Conservation (phyloP, 306 rosid genomes). For the Malus asiatica region DNA sequence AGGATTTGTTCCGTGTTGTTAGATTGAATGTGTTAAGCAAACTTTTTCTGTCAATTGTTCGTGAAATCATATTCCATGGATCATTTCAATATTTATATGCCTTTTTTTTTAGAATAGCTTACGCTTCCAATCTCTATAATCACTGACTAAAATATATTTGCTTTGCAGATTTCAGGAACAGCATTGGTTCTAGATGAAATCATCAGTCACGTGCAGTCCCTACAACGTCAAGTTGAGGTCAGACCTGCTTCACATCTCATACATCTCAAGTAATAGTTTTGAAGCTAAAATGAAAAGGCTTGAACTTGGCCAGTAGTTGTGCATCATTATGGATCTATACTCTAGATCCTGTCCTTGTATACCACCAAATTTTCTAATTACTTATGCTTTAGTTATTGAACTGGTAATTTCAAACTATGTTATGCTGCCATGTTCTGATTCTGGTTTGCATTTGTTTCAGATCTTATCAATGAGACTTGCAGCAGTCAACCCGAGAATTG, state of each 20-base stretch:
- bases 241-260: conserved; percentile 32
- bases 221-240: conserved; percentile 96
- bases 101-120: background rate
- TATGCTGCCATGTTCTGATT: conserved; percentile 13
- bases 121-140: background rate
- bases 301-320: background rate
- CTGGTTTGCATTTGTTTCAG: conserved; percentile 44
- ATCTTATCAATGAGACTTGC: conserved; percentile 93
- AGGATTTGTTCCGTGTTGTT: background rate
- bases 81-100: background rate
- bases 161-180: conserved; percentile 79
- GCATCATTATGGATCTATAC: background rate
- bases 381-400: background rate
- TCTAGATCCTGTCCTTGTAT: background rate
- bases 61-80: background rate
- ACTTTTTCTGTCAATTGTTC: background rate
- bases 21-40: background rate
- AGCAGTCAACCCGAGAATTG: conserved; percentile 78
- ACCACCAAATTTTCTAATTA: background rate
- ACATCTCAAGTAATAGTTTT: conserved; percentile 18
- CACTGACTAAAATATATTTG: conserved; percentile 20
- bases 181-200: conserved; percentile 93
- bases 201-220: conserved; percentile 90
- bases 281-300: conserved; percentile 15
- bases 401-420: conserved; percentile 9